Evolutionary conservation across 2,329 filamentous ascomycete species (phyloP).

Genomic region (Fusarium compactum): DNA sequence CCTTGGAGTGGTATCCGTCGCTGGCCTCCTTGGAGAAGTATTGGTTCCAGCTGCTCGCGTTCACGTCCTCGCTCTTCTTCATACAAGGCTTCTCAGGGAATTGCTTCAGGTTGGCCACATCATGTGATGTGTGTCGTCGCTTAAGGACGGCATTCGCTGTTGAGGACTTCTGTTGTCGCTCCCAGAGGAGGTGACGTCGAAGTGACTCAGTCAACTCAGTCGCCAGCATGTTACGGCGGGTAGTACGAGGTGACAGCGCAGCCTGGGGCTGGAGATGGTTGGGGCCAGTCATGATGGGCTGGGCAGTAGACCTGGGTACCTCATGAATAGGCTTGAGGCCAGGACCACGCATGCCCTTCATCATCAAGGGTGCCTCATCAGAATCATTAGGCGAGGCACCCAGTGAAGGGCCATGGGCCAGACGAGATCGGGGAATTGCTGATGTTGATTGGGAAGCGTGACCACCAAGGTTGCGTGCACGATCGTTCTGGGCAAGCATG

Average conservation of each 20-base stretch:
- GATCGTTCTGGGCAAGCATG: constrained; percentile 83
- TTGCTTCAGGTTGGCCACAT: constrained; percentile 88
- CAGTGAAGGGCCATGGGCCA: constrained; percentile 59
- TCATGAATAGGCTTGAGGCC: constrained; percentile 69
- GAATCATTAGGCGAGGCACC: constrained; percentile 68
- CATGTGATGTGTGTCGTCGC: constrained; percentile 89
- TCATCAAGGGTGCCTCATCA: constrained; percentile 71
- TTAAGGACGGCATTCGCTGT: constrained; percentile 91
- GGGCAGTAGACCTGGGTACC: constrained; percentile 73
- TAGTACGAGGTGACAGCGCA: constrained; percentile 90
- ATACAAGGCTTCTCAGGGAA: constrained; percentile 76
- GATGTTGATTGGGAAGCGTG: constrained; percentile 75
- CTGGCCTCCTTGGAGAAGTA: constrained; percentile 85
- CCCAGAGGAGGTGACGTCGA: constrained; percentile 91
- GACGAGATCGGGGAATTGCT: constrained; percentile 73
- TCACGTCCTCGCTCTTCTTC: constrained; percentile 70
- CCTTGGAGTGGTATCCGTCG: constrained; percentile 59
- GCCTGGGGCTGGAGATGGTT: constrained; percentile 74
- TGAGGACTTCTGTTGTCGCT: constrained; percentile 92
- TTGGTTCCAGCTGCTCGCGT: constrained; percentile 83
- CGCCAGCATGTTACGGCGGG: constrained; percentile 93
- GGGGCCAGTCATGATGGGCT: constrained; percentile 82
- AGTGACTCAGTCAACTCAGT: constrained; percentile 95
- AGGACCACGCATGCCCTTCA: constrained; percentile 68
- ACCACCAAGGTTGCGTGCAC: constrained; percentile 76